Percentiles rank a stretch among this genome's conserved stretches.
These are phyloP conservation scores for Gracilaria caudata DNA, from an alignment of 23 red algal species.

Conservation along the genomic window DNA sequence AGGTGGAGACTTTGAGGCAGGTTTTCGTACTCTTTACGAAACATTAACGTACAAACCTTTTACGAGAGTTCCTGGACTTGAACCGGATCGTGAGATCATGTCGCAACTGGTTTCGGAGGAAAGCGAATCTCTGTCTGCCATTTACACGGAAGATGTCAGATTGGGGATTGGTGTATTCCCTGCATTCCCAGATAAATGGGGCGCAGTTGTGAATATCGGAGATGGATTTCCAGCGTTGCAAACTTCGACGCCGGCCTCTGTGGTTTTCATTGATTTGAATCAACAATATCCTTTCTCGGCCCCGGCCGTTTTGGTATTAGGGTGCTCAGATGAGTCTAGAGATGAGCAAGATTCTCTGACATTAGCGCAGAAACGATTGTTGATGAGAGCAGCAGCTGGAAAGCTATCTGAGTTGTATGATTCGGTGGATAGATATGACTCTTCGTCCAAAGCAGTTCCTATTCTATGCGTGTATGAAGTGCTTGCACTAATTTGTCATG, in stretches of 20 bases:
- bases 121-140: conserved; percentile 32
- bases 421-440: not conserved
- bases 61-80: not conserved
- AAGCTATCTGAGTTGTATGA: conserved; percentile 8
- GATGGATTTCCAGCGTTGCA: conserved; percentile 32
- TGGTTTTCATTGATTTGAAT: conserved; percentile 57
- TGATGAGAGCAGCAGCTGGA: conserved; percentile 67
- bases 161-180: conserved; percentile 36
- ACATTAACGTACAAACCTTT: conserved; percentile 29
- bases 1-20: conserved; percentile 19
- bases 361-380: conserved; percentile 18
- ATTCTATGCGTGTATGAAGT: conserved; percentile 48
- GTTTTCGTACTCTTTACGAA: conserved; percentile 27
- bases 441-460: not conserved
- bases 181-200: conserved; percentile 48
- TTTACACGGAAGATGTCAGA: conserved; percentile 54
- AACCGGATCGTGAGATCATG: not conserved
- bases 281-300: conserved; percentile 50
- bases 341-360: not conserved
- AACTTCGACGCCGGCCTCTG: not conserved
- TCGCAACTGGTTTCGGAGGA: conserved; percentile 17
- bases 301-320: conserved; percentile 41
- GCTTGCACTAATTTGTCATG: conserved; percentile 44
- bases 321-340: not conserved
- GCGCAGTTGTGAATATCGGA: conserved; percentile 11